phyloP scores from a whole-genome alignment of 306 rosid species.

The Prinsepia uniflora region DNA sequence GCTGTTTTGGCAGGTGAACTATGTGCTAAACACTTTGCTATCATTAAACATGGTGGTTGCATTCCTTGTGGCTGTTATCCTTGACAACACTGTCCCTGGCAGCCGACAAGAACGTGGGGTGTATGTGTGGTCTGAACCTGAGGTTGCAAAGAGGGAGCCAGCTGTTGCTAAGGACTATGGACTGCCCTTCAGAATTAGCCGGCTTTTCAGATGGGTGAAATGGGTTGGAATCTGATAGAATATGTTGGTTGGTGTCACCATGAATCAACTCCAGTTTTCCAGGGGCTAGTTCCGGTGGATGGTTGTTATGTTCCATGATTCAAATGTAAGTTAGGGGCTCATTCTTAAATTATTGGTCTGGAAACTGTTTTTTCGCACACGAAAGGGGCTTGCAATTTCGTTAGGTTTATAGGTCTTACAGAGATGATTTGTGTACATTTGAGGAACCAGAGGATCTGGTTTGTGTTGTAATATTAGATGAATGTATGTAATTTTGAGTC shows the following conservation, averaged over 20 bases:
- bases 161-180: constrained; percentile 75
- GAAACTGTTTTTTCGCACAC: constrained; percentile 7
- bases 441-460: constrained; percentile 39
- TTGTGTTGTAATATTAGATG: constrained; percentile 48
- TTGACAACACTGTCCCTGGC: constrained; percentile 98
- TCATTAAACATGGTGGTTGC: constrained; percentile 90
- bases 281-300: not conserved
- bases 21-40: constrained; percentile 64
- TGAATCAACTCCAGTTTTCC: constrained; percentile 8
- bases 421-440: constrained; percentile 46
- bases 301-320: constrained; percentile 5
- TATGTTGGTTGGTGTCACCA: not conserved
- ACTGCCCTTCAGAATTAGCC: constrained; percentile 78
- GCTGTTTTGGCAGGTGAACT: constrained; percentile 60
- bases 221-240: constrained; percentile 72
- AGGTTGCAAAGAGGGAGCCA: constrained; percentile 75
- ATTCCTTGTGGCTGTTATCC: constrained; percentile 75
- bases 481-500: constrained; percentile 35
- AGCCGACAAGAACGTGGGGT: constrained; percentile 91
- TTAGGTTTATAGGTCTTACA: constrained; percentile 35
- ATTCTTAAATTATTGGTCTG: constrained; percentile 16
- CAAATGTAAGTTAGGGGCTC: constrained; percentile 4
- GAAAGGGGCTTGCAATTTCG: constrained; percentile 3
- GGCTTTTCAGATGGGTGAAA: constrained; percentile 91
- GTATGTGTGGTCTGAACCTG: constrained; percentile 85